Base-by-base conservation (phyloP, 1,284 basidiomycete genomes). In the Mycena sp. region DNA sequence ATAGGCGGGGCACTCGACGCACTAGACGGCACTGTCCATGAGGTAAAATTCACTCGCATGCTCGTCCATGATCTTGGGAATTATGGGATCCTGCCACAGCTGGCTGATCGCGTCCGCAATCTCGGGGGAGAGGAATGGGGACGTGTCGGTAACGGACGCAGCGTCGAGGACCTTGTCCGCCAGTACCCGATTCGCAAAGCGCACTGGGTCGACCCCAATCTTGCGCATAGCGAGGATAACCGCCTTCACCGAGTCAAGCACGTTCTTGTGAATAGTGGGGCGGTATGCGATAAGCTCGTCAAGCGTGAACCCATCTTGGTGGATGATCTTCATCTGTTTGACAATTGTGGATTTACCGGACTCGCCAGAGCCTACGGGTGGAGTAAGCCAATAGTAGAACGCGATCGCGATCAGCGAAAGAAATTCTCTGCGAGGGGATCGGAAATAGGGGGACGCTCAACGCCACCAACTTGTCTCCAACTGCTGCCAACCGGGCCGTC, bases 241-340 rank as follows among this genome's bases (percentile, higher is more conserved):
- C 16, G 93, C 91, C 74, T 98, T 94, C 0, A 95, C 95, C 2
- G 91, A 95, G 74, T 97, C 95, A 68, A 96, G 81, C 5, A 96
- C 87, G 74, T 92, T 92, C 83, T 93, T 78, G 85, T 96, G 94
- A 49, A 99, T 90, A 19, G 92, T 90, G 1, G 90, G 86, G 38
- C 92, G 85, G 79, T 89, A 98, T 2, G 88, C 83, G 64, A 92
- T 80, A 40, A 96, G 86, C 77, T 99, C 96, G 1, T 94, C 87
- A 23, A 79, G 78, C 0, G 89, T 88, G 80, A 96, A 99, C 9
- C 97, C 97, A 71, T 93, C 91, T 77, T 98, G 95, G 77, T 98
- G 95, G 64, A 99, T 97, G 68, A 99, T 98, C 85, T 98, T 98
- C 96, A 99, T 99, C 52, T 99, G 97, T 79, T 98, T 99, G 49